These are phyloP conservation scores for Zelopaecilomyces penicillatus DNA, from an alignment of 2,329 filamentous ascomycete species.

Conservation along the genomic window DNA sequence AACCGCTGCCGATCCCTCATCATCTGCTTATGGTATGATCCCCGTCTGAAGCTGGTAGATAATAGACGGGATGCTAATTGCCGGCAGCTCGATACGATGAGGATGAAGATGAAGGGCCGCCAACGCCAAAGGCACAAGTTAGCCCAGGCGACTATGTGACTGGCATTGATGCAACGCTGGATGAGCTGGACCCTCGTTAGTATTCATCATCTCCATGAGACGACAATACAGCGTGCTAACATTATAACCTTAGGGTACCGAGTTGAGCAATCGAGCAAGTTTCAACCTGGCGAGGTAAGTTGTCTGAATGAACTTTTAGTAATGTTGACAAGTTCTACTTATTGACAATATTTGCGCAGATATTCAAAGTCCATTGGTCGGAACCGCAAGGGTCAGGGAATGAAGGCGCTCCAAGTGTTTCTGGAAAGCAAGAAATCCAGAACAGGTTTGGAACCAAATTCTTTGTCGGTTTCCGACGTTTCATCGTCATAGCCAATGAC, in stretches of 20 bases:
- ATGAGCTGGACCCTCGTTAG: conserved; percentile 31
- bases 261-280: conserved; percentile 30
- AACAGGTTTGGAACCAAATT: conserved; percentile 30
- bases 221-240: not conserved
- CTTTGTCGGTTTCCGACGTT: conserved; percentile 43
- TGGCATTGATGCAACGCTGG: conserved; percentile 7
- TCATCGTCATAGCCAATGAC: conserved; percentile 44
- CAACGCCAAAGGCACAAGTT: conserved; percentile 13
- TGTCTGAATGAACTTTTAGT: too few relatives aligned
- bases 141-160: conserved; percentile 8
- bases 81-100: conserved; percentile 12
- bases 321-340: not conserved
- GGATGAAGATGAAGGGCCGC: conserved; percentile 19
- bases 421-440: conserved; percentile 24
- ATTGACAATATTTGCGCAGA: conserved; percentile 22
- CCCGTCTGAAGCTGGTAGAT: not conserved
- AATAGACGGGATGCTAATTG: not conserved
- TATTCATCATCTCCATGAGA: not conserved
- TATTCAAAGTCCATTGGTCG: conserved; percentile 49
- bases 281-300: conserved; percentile 34
- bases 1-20: conserved; percentile 10
- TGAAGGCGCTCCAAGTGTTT: conserved; percentile 22
- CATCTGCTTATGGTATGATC: conserved; percentile 14
- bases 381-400: conserved; percentile 37
- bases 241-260: conserved; percentile 25